Conservation (phyloP, 164 flowering plant genomes). For the Litsea cubeba region DNA sequence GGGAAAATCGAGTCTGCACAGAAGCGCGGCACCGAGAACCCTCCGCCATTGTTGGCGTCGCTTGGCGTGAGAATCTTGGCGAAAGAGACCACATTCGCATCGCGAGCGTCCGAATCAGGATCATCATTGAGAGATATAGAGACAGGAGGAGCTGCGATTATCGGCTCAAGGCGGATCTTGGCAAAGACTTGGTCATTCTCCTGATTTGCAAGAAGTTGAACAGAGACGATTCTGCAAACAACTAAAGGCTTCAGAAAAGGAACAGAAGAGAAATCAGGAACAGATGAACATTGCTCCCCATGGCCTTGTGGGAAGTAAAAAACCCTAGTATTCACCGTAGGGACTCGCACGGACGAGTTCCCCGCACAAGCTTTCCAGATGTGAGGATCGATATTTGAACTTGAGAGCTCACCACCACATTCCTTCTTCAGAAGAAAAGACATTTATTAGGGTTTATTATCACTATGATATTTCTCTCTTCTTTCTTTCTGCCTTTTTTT, state of each 20-base stretch:
- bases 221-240: conserved; percentile 34
- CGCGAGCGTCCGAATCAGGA: background rate
- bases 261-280: conserved; percentile 15
- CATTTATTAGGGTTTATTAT: conserved; percentile 13
- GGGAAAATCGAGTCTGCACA: conserved; percentile 85
- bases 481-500: too few species aligned
- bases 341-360: conserved; percentile 32
- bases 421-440: conserved; percentile 9
- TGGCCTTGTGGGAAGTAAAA: conserved; percentile 87
- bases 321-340: conserved; percentile 43
- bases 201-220: conserved; percentile 38
- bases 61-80: conserved; percentile 67
- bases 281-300: conserved; percentile 37
- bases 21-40: conserved; percentile 74
- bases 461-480: too few species aligned
- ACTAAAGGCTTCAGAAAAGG: conserved; percentile 19
- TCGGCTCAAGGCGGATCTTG: conserved; percentile 27
- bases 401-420: background rate
- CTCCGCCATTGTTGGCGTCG: conserved; percentile 91
- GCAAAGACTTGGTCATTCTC: conserved; percentile 54
- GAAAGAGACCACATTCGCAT: conserved; percentile 23
- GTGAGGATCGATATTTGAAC: conserved; percentile 22
- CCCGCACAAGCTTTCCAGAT: conserved; percentile 80
- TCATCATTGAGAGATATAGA: too few species aligned
- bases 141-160: background rate